Percentiles rank a stretch among this genome's conserved stretches.
phyloP scores from a whole-genome alignment of 1,139 yeast genomes.

The Yamadazyma blattariae region DNA sequence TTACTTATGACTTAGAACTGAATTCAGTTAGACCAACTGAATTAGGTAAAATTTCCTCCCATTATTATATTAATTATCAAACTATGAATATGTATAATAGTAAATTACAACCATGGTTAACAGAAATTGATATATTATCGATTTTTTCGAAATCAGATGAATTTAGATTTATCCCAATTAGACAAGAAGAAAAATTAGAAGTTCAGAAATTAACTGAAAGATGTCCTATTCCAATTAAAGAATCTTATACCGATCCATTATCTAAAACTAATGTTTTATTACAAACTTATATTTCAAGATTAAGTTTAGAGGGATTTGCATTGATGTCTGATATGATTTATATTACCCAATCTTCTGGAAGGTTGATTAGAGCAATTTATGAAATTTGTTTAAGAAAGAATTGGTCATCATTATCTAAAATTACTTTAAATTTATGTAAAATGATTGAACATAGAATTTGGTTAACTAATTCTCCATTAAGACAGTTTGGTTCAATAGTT shows the following conservation, averaged over 20 bases:
- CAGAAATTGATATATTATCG: conserved; percentile 72
- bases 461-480: conserved; percentile 80
- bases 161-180: conserved; percentile 76
- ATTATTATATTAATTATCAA: conserved; percentile 74
- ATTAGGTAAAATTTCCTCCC: conserved; percentile 81
- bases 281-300: conserved; percentile 79
- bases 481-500: conserved; percentile 65
- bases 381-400: conserved; percentile 71
- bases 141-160: conserved; percentile 83
- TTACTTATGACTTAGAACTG: conserved; percentile 51
- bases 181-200: conserved; percentile 87
- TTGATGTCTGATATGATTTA: conserved; percentile 91
- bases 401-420: conserved; percentile 68
- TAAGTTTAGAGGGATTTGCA: conserved; percentile 84
- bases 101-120: conserved; percentile 60
- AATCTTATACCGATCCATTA: conserved; percentile 63
- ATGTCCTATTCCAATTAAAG: conserved; percentile 86
- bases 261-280: conserved; percentile 79
- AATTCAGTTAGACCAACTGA: conserved; percentile 61
- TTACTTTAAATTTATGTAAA: conserved; percentile 64
- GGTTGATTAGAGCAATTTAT: conserved; percentile 80
- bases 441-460: conserved; percentile 83
- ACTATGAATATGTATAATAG: conserved; percentile 66
- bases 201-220: conserved; percentile 63
- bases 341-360: conserved; percentile 89